Evolutionary conservation across 345 rosid species (phyloP), one percentile per base, ranked within the genome.

Genomic region (Cardamine occulta): DNA sequence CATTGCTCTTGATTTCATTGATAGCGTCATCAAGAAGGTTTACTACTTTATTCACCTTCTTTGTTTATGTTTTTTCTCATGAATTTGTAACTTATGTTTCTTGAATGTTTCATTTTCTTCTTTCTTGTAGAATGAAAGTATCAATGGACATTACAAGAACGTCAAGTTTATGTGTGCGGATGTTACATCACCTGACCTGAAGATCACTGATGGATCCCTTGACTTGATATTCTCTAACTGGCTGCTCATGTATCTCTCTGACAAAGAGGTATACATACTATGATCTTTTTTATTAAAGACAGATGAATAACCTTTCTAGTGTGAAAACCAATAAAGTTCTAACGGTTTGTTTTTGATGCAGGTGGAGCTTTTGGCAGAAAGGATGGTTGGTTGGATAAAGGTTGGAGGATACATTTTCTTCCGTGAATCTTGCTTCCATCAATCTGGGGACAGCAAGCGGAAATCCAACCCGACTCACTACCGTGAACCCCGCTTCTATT

Each of bases 351-450:
- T 40, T 40, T 11, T 32, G 59, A 34, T 73, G 57, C 81, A 93
- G 98, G 96, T 93, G 58, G 87, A 84, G 85, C 80, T 77, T 71
- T 80, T 96, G 80, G 96, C 84, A 2, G 83, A 88, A 78, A 87
- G 85, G 83, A 89, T 93, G 95, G 66, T 88, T 58, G 88, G 85
- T 73, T 96, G 97, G 99, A 72, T 96, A 29, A 96, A 87, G 83
- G 87, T 82, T 42, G 98, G 98, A 31, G 98, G 99, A 15, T 82
- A 75, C 80, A 89, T 96, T 68, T 93, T 96, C 88, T 93, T 96
- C 82, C 86, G 98, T 73, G 99, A 96, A 81, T 89, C 98, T 63
- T 96, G 99, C 82, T 93, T 96, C 82, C 95, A 96, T 75, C 98
- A 89, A 80, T 96, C 99, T 29, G 98, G 97, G 56, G 99, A 93